Base-by-base conservation (phyloP, 2,329 filamentous ascomycete species). In the Penicillium griseofulvum region DNA sequence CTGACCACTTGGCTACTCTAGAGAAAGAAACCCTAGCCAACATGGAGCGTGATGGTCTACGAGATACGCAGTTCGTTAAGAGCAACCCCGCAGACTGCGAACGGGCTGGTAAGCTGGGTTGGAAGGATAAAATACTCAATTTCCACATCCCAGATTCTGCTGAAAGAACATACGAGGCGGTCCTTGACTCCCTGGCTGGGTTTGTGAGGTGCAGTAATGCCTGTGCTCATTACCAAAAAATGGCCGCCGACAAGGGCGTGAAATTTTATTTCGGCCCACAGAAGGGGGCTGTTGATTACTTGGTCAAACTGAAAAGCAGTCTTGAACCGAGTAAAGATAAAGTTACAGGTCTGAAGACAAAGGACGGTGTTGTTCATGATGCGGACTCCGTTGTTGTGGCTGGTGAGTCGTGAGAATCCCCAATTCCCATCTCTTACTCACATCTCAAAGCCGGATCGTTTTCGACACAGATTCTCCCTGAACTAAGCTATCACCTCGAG, bases 391-490 rank as follows among this genome's bases (percentile, higher is more conserved):
- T 67, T 14, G 63, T 64, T 14, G 59, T 68, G 44, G 67, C 67
- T 16, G 68, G 68, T 66, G 58, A 55, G 60, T 49, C 31, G 10
- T 11, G n/a, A 16, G 43, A 38, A 10, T 2, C 12, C 2, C 16
- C 12, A 7, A 4, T 11, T 36, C 24, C 29, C 37, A 16, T 17
- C 16, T 16, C 5, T 38, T 43, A 31, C 49, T 58, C 31, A 61
- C 17, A 14, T 24, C 10, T 45, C 22, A 38, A 12, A 71, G 69
- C 69, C 24, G 69, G 68, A 6, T 70, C 69, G 1, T 71, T 68
- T 49, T 69, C 69, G 0, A 71, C 69, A 2, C 68, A 71, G 43
- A 52, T 70, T 11, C 50, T 70, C 11, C 65, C 66, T 2, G 61
- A 66, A 16, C 49, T 70, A 31, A 62, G 64, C 24, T 68, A 68